These are phyloP conservation scores for Linum tenue DNA, from an alignment of 345 rosid genomes.

Conservation along the genomic window DNA sequence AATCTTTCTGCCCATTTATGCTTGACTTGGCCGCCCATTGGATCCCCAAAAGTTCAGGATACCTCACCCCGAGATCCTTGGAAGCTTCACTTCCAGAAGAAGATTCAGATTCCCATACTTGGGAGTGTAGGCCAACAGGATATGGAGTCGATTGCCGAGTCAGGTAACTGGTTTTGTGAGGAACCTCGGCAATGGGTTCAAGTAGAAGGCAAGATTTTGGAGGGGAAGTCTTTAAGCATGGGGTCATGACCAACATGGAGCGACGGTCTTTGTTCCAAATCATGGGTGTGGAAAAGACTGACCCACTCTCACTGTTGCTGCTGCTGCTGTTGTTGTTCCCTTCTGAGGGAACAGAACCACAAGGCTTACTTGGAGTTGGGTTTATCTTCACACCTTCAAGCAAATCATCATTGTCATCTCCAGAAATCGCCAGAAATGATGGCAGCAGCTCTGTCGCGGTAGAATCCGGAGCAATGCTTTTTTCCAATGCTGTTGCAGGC, in stretches of 20 bases:
- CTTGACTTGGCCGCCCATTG: slow-evolving; percentile 32
- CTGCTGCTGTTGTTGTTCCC: slow-evolving; percentile 11
- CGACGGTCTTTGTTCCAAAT: slow-evolving; percentile 22
- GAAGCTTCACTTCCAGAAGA: slow-evolving; percentile 44
- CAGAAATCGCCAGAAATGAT: slow-evolving; percentile 18
- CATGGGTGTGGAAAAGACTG: slow-evolving; percentile 33
- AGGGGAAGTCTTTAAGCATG: slow-evolving; percentile 68
- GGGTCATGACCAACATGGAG: slow-evolving; percentile 53
- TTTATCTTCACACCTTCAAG: slow-evolving; percentile 25
- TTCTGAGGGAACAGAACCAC: slow-evolving; percentile 15
- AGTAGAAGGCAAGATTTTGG: slow-evolving; percentile 71
- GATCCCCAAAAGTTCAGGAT: slow-evolving; percentile 70
- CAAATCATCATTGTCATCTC: slow-evolving; percentile 30
- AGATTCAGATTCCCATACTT: slow-evolving; percentile 51
- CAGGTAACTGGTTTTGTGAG: slow-evolving; percentile 21
- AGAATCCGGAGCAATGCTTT: slow-evolving; percentile 16
- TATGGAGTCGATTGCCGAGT: slow-evolving; percentile 45
- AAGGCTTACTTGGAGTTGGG: slow-evolving; percentile 29
- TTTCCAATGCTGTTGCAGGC: slow-evolving; percentile 29
- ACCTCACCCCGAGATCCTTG: slow-evolving; percentile 38
- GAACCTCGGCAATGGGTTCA: slow-evolving; percentile 39
- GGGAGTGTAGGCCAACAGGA: slow-evolving; percentile 34
- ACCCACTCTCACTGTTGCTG: slow-evolving; percentile 17
- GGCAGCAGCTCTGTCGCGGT: slow-evolving; percentile 24
- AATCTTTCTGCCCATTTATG: slow-evolving; percentile 28